Percentiles rank a stretch among this genome's conserved stretches.
phyloP scores from a whole-genome alignment of 1,284 basidiomycete genomes.

The Hemileia vastatrix region DNA sequence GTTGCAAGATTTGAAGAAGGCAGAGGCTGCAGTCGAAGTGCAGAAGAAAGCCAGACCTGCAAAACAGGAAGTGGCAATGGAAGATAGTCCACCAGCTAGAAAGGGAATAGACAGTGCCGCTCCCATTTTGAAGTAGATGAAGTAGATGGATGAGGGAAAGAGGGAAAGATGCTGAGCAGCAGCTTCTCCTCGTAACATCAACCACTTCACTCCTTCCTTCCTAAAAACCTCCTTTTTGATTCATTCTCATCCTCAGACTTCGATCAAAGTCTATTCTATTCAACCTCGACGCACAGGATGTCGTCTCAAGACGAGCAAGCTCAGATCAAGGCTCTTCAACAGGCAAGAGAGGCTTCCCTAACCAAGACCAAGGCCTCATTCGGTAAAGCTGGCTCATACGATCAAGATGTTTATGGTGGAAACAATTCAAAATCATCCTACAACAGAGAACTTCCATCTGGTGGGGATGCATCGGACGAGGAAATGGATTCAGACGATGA shows the following conservation, averaged over 20 bases:
- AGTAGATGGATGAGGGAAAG: too few species aligned
- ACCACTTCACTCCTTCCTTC: too few species aligned
- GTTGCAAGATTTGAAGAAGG: constrained; percentile 97
- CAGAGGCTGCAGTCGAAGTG: constrained; percentile 78
- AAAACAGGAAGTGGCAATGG: constrained; percentile 46
- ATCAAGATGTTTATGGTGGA: constrained; percentile 33
- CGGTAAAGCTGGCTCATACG: constrained; percentile 30
- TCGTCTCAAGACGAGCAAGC: too few species aligned
- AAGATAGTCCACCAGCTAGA: constrained; percentile 68
- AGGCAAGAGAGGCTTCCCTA: too few species aligned
- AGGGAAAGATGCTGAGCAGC: too few species aligned
- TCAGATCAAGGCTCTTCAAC: too few species aligned
- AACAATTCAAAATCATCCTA: constrained; percentile 30
- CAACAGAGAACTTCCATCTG: constrained; percentile 31
- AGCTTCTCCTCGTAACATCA: too few species aligned
- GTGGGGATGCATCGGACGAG: constrained; percentile 15
- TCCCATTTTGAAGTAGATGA: constrained; percentile 65
- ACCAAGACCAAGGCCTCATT: constrained; percentile 12
- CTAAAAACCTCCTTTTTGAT: too few species aligned
- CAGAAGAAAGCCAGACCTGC: constrained; percentile 44
- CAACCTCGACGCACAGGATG: too few species aligned
- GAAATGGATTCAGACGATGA: constrained; percentile 28
- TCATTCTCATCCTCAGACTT: too few species aligned
- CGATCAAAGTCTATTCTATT: too few species aligned
- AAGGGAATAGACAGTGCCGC: constrained; percentile 76